Percentiles rank a stretch among this genome's conserved stretches.
These are phyloP conservation scores for Spergularia marina DNA, from an alignment of 148 eudicot genomes.

Conservation along the genomic window DNA sequence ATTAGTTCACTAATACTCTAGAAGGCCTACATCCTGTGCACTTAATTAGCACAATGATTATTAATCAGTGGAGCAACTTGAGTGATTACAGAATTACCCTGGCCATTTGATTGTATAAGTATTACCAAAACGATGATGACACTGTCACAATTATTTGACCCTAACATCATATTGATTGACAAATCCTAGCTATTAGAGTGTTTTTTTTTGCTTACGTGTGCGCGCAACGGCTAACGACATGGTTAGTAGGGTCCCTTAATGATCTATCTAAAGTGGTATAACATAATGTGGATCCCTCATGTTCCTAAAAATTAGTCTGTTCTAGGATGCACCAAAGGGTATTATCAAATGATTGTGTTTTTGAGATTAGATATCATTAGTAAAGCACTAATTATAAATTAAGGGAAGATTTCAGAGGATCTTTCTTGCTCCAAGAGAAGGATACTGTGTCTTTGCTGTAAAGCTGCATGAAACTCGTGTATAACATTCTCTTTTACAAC, in stretches of 20 bases:
- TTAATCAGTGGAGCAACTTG: conserved; percentile 14
- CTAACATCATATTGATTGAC: conserved; percentile 16
- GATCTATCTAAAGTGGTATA: conserved; percentile 2
- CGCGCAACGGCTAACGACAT: neutral
- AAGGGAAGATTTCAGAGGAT: conserved; percentile 21
- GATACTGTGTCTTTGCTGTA: conserved; percentile 19
- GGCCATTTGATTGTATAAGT: conserved; percentile 20
- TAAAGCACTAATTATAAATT: conserved; percentile 22
- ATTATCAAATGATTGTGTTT: conserved; percentile 30
- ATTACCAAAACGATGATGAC: conserved; percentile 19
- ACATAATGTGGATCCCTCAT: conserved; percentile 28
- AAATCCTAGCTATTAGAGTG: conserved; percentile 8
- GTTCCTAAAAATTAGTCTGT: conserved; percentile 13
- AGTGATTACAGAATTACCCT: conserved; percentile 12
- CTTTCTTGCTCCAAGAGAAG: conserved; percentile 27
- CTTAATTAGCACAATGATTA: conserved; percentile 1
- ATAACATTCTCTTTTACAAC: conserved; percentile 7
- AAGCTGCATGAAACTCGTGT: conserved; percentile 24
- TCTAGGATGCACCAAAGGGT: conserved; percentile 15
- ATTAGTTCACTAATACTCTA: neutral
- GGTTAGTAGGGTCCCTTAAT: conserved; percentile 8
- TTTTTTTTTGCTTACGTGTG: conserved; percentile 12
- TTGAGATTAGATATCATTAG: conserved; percentile 20
- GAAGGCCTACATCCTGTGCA: neutral
- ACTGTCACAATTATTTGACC: conserved; percentile 26